Conservation (phyloP, 2,329 filamentous ascomycete species). For the Colletotrichum tamarilloi region DNA sequence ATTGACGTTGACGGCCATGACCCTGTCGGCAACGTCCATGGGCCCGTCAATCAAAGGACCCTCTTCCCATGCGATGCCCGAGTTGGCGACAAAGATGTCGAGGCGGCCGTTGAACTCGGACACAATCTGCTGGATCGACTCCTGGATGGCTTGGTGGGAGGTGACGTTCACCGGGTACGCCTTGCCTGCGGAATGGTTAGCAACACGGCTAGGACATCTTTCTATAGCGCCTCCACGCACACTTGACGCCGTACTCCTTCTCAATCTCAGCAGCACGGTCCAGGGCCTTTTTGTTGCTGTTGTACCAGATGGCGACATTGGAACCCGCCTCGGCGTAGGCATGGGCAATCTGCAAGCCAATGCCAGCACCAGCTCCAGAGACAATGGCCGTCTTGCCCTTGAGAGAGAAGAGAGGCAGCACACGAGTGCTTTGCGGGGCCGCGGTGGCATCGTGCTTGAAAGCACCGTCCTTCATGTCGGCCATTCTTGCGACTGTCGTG, state of each 20-base stretch:
- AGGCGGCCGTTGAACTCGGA: slow-evolving; percentile 79
- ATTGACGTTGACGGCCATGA: slow-evolving; percentile 79
- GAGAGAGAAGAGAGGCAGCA: slow-evolving; percentile 75
- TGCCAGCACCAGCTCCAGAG: slow-evolving; percentile 74
- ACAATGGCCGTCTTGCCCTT: slow-evolving; percentile 78
- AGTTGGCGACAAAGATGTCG: slow-evolving; percentile 84
- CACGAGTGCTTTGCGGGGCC: slow-evolving; percentile 57
- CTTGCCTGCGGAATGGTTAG: slow-evolving; percentile 54
- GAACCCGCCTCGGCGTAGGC: slow-evolving; percentile 76
- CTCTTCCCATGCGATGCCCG: slow-evolving; percentile 79
- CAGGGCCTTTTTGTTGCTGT: slow-evolving; percentile 73
- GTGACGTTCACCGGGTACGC: slow-evolving; percentile 73
- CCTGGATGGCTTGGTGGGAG: slow-evolving; percentile 61
- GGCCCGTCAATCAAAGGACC: slow-evolving; percentile 74
- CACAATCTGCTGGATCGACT: slow-evolving; percentile 63
- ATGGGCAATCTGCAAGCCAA: slow-evolving; percentile 73
- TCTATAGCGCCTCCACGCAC: slow-evolving; percentile 53
- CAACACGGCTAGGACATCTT: background rate
- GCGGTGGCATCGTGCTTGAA: slow-evolving; percentile 69
- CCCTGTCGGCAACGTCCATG: slow-evolving; percentile 72
- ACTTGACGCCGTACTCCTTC: slow-evolving; percentile 74
- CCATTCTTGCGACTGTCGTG: slow-evolving; percentile 43
- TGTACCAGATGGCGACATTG: slow-evolving; percentile 79
- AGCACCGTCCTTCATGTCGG: slow-evolving; percentile 56
- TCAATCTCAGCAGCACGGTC: slow-evolving; percentile 72